A percentile compares a stretch with the other conserved stretches of the same genome.
These are phyloP conservation scores for Entomortierella chlamydospora DNA, from an alignment of 192 early-diverging fungal species.

Conservation along the genomic window DNA sequence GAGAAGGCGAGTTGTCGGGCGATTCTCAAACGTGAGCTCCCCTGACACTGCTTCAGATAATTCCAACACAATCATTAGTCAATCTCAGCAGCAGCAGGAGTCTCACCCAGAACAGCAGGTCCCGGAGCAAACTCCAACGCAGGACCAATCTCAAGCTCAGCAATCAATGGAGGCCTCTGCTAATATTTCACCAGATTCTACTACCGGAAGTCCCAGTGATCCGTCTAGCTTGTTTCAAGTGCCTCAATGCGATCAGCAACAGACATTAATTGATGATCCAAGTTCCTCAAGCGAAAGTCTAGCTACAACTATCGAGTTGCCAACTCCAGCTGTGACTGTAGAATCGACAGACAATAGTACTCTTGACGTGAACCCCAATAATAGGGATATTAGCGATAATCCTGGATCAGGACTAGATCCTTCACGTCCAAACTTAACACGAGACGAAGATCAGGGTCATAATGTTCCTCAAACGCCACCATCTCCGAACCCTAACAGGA, in stretches of 20 bases:
- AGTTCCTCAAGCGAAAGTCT: neutral
- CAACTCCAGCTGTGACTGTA: neutral
- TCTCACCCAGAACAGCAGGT: neutral
- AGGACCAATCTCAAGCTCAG: neutral
- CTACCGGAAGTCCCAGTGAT: neutral
- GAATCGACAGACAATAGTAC: neutral
- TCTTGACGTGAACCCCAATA: neutral
- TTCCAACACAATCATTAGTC: conserved; percentile 29
- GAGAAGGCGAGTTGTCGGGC: conserved; percentile 21
- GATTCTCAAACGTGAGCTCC: conserved; percentile 8
- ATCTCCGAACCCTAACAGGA: conserved; percentile 47
- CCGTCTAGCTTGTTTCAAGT: too few relatives aligned
- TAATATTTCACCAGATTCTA: neutral
- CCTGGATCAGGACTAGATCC: too few relatives aligned
- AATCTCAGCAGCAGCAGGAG: conserved; percentile 10
- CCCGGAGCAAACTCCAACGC: neutral
- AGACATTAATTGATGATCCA: too few relatives aligned
- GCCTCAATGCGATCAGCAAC: too few relatives aligned
- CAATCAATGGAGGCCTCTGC: neutral
- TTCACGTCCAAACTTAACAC: too few relatives aligned
- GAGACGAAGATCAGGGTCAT: neutral
- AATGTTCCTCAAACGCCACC: conserved; percentile 41
- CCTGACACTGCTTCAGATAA: conserved; percentile 27
- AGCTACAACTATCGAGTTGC: neutral
- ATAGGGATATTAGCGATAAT: neutral